phyloP scores from a whole-genome alignment of 805 yeast species.

The Wickerhamomyces chaumierensis region DNA sequence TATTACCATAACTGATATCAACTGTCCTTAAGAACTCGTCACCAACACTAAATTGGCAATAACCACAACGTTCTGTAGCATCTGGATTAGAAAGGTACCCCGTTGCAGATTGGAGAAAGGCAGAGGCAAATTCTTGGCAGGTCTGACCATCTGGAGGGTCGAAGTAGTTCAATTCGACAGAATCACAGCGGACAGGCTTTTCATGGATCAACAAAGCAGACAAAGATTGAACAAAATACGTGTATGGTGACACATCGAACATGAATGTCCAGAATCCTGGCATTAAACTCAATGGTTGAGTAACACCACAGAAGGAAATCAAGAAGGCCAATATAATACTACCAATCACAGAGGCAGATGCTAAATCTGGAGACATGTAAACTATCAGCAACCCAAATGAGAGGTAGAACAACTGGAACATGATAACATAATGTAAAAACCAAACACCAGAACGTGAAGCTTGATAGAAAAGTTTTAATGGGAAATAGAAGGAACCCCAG shows the following conservation, averaged over 20 bases:
- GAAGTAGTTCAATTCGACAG: constrained; percentile 36
- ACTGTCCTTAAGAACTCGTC: constrained; percentile 35
- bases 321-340: constrained; percentile 46
- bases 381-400: constrained; percentile 39
- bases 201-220: constrained; percentile 37
- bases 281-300: constrained; percentile 44
- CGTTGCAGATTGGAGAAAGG: constrained; percentile 25
- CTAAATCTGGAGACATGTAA: constrained; percentile 49
- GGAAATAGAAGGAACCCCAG: constrained; percentile 43
- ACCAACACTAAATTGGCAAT: constrained; percentile 29
- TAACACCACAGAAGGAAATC: constrained; percentile 60
- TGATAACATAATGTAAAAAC: constrained; percentile 27
- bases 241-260: constrained; percentile 65
- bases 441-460: constrained; percentile 40
- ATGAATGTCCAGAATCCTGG: constrained; percentile 82
- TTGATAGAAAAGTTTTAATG: constrained; percentile 24
- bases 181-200: constrained; percentile 37
- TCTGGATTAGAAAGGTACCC: constrained; percentile 52
- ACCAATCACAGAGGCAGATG: constrained; percentile 51
- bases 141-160: constrained; percentile 51
- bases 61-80: constrained; percentile 37
- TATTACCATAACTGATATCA: constrained; percentile 31
- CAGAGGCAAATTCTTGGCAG: constrained; percentile 43
- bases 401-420: constrained; percentile 32
- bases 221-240: constrained; percentile 55